These are phyloP conservation scores for Phytopythium litorale DNA, from an alignment of 352 stramenopile species.

Conservation along the genomic window DNA sequence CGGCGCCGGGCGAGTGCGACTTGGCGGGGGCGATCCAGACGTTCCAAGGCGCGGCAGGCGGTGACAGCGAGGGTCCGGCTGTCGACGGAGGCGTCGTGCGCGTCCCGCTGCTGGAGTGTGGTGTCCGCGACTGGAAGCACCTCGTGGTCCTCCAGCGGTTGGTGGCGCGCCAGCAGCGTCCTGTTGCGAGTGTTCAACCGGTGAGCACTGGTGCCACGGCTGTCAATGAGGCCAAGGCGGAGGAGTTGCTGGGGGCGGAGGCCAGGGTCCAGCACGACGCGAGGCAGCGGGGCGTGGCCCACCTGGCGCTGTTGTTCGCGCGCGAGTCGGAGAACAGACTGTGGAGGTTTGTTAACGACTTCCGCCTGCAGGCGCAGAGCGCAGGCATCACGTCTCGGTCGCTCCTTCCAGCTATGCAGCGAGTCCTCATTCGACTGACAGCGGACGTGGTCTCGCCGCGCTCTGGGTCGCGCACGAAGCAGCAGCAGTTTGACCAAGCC, in stretches of 20 bases:
- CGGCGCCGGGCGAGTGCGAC: slow-evolving; percentile 1
- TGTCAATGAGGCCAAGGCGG: neutral
- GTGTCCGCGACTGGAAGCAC: slow-evolving; percentile 41
- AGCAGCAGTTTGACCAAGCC: neutral
- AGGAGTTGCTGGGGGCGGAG: slow-evolving; percentile 17
- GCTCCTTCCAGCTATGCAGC: slow-evolving; percentile 15
- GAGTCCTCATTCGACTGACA: slow-evolving; percentile 14
- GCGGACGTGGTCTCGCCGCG: slow-evolving; percentile 15
- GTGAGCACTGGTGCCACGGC: neutral
- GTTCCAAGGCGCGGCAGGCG: slow-evolving; percentile 3
- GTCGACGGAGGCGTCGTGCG: neutral
- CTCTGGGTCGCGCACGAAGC: neutral
- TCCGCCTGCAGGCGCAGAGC: slow-evolving; percentile 45
- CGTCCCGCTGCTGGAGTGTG: slow-evolving; percentile 43
- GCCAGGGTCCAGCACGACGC: slow-evolving; percentile 18
- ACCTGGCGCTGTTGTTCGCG: slow-evolving; percentile 28
- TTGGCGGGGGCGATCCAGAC: slow-evolving; percentile 6
- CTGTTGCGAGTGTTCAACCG: neutral
- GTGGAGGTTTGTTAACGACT: slow-evolving; percentile 38
- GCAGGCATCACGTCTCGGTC: slow-evolving; percentile 25
- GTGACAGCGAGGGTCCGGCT: neutral
- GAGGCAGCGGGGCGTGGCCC: slow-evolving; percentile 21
- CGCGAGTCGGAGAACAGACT: slow-evolving; percentile 29
- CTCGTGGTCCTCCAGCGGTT: slow-evolving; percentile 43
- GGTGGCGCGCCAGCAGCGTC: slow-evolving; percentile 26